Evolutionary conservation across 140 eudicot species (phyloP).

Genomic region (Senecio squalidus): DNA sequence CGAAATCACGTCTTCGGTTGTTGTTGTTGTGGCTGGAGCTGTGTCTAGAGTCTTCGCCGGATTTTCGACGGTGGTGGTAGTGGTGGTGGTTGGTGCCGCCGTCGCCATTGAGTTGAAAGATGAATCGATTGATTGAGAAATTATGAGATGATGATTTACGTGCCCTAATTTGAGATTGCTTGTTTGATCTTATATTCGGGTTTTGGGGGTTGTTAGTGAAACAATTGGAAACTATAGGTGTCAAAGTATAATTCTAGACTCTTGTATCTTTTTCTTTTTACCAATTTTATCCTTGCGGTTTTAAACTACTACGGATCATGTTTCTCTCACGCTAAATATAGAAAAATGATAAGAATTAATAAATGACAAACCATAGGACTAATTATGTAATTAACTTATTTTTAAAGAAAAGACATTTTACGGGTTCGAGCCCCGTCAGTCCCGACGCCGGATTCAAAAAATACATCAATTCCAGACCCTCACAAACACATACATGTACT

Average conservation of each 20-base stretch:
- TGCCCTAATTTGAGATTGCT: constrained; percentile 23
- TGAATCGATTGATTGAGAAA: not conserved
- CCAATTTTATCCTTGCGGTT: no score
- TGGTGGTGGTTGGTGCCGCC: constrained; percentile 14
- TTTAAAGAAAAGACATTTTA: no score
- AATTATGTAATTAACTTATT: no score
- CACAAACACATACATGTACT: no score
- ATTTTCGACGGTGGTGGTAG: constrained; percentile 37
- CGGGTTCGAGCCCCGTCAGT: no score
- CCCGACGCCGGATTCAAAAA: no score
- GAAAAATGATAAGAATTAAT: no score
- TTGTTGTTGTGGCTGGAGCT: constrained; percentile 27
- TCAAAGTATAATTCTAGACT: not conserved
- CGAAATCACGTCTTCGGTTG: constrained; percentile 15
- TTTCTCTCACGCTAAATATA: no score
- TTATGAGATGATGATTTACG: constrained; percentile 1
- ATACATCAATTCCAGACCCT: no score
- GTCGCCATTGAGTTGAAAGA: constrained; percentile 24
- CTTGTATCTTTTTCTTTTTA: no score
- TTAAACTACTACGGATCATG: no score
- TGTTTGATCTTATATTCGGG: constrained; percentile 3
- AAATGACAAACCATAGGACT: no score
- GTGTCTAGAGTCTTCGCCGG: constrained; percentile 36
- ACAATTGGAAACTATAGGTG: not conserved
- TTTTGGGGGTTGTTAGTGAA: not conserved